Percentiles rank a stretch among this genome's conserved stretches.
Evolutionary conservation across 768 basidiomycete genomes (phyloP).

Genomic region (Vararia minispora): DNA sequence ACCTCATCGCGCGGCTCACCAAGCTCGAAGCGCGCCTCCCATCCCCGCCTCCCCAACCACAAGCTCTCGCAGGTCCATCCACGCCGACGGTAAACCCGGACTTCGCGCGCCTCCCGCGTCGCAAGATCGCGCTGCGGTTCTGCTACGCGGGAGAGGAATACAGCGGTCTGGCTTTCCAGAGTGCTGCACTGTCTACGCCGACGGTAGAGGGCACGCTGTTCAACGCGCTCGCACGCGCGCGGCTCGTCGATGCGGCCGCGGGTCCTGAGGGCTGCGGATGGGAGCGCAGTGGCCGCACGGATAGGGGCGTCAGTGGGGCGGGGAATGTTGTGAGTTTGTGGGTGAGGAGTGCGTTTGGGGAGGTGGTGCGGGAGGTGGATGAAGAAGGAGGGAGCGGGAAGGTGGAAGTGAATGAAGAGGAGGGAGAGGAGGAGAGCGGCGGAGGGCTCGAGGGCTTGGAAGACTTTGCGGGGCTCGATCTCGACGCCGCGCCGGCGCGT

Average conservation of each 20-base stretch:
- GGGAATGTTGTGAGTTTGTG: slow-evolving; percentile 91
- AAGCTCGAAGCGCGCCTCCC: slow-evolving; percentile 35
- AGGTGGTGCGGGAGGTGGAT: background rate
- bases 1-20: slow-evolving; percentile 55
- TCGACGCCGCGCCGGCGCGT: background rate
- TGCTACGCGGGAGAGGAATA: slow-evolving; percentile 91
- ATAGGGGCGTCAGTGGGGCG: slow-evolving; percentile 88
- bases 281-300: slow-evolving; percentile 88
- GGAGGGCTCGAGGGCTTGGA: background rate
- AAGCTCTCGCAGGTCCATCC: background rate
- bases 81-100: slow-evolving; percentile 21
- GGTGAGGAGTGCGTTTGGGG: slow-evolving; percentile 61
- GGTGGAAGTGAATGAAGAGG: slow-evolving; percentile 7
- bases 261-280: slow-evolving; percentile 84
- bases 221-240: slow-evolving; percentile 63
- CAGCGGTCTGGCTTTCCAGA: slow-evolving; percentile 80
- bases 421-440: background rate
- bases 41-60: background rate
- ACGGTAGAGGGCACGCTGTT: slow-evolving; percentile 89
- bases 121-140: slow-evolving; percentile 91
- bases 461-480: background rate
- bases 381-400: slow-evolving; percentile 1
- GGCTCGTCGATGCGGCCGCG: slow-evolving; percentile 60
- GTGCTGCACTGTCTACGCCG: slow-evolving; percentile 57
- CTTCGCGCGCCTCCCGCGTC: slow-evolving; percentile 57